Base-by-base conservation (phyloP, 129 eudicot species). In the Lactuca sativa region DNA sequence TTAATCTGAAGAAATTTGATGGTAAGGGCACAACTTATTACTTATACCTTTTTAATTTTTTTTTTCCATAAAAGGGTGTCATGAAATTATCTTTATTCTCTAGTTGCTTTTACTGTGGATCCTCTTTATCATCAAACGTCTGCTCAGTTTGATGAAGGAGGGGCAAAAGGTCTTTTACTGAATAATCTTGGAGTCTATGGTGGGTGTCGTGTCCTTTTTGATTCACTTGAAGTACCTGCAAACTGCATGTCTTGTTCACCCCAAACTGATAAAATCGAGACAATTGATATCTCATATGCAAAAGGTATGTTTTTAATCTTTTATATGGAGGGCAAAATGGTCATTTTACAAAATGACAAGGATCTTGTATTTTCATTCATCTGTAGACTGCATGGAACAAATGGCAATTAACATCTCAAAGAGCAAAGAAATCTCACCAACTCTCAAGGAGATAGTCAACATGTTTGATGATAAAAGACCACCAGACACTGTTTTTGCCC, bases 81-180 rank as follows among this genome's bases (percentile, higher is more conserved):
- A 64, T 13, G 3, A 12, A 14, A 56, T 2, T 62, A 13, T 72
- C 25, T 56, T 73, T 3, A 21, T 40, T 64, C 57, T 70, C 21
- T 56, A 88, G 97, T 73, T 86, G 92, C 92, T 12, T 89, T 89
- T 86, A 82, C 87, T 15, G 96, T 92, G 71, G 98, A 92, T 81
- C 98, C 98, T 58, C 92, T 92, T 17, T 92, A 89, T 75, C 98
- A 92, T 75, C 98, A 89, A 78, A 92, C 95, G 69, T 86, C 96
- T 40, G 96, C 96, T 37, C 96, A 89, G 85, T 92, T 89, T 84
- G 98, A 92, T 89, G 98, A 92, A 82, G 98, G 98, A 47, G 98
- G 98, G 40, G 98, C 98, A 16, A 92, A 86, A 85, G 98, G 98
- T 70, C 81, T 92, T 31, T 71, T 92, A 74, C 72, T 92, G 77